Evolutionary conservation across 331 rosid genomes (phyloP).

Genomic region (Phaseolus coccineus): DNA sequence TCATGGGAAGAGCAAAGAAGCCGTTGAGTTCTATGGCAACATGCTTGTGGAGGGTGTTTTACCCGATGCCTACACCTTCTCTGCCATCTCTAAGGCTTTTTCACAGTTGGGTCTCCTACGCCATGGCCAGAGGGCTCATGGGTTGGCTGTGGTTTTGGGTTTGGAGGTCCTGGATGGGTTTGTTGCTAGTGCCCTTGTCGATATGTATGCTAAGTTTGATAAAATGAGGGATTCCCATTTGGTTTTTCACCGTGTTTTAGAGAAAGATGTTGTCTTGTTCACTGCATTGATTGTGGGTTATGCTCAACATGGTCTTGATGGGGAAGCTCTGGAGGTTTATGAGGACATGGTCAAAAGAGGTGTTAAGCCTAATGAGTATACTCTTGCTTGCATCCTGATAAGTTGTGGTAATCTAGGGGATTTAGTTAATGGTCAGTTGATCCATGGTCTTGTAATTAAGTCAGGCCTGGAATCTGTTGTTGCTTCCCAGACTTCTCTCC

Average conservation of each 20-base stretch:
- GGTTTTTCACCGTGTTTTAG: slow-evolving; percentile 60
- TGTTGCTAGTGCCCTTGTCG: slow-evolving; percentile 70
- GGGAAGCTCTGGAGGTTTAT: slow-evolving; percentile 61
- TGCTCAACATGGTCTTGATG: slow-evolving; percentile 58
- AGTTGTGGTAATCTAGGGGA: slow-evolving; percentile 65
- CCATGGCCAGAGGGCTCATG: slow-evolving; percentile 66
- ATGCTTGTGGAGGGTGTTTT: slow-evolving; percentile 65
- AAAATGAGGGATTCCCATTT: slow-evolving; percentile 60
- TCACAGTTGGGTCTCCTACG: slow-evolving; percentile 51
- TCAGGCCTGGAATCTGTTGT: slow-evolving; percentile 68
- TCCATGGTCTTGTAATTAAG: slow-evolving; percentile 67
- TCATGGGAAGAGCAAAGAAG: slow-evolving; percentile 56
- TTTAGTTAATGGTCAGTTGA: slow-evolving; percentile 61
- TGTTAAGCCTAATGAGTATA: slow-evolving; percentile 66
- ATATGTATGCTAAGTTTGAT: slow-evolving; percentile 72
- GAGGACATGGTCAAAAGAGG: slow-evolving; percentile 57
- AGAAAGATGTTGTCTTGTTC: slow-evolving; percentile 75
- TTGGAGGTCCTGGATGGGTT: slow-evolving; percentile 64
- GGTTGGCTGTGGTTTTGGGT: slow-evolving; percentile 72
- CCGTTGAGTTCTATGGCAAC: slow-evolving; percentile 52
- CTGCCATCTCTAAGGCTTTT: slow-evolving; percentile 69
- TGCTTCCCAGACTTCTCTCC: slow-evolving; percentile 71
- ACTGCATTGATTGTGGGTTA: slow-evolving; percentile 77
- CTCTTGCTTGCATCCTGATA: slow-evolving; percentile 64
- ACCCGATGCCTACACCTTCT: slow-evolving; percentile 73